Evolutionary conservation across 306 rosid species (phyloP), one percentile per base, ranked within the genome.

Genomic region (Potentilla sterilis): DNA sequence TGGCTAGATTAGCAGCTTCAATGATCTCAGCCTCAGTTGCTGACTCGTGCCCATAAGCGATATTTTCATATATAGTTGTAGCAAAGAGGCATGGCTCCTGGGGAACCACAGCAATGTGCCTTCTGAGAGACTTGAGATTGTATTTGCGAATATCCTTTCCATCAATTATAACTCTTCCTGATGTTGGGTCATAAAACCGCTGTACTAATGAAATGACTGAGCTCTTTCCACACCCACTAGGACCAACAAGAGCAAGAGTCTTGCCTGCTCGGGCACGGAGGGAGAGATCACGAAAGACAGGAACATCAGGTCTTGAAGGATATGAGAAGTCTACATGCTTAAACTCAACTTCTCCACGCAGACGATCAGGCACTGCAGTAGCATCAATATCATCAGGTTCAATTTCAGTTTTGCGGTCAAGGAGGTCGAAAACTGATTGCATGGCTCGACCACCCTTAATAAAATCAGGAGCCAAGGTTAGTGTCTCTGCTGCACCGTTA

Each of bases 171-270:
- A 95, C 85, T 54, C 97, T 75, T 19, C 99, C 99, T 4, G 99
- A 92, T 15, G 97, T 75, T 52, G 99, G 97, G 81, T 95, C 99
- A 47, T 95, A 95, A 82, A 95, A 95, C 59, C 99, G 75, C 49
- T 90, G 99, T 79, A 92, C 66, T 74, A 95, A 84, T 37, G 97
- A 80, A 80, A 95, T 85, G 63, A 95, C 92, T 38, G 99, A 95
- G 85, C 99, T 95, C 88, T 95, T 95, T 19, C 99, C 99, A 71
- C 97, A 95, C 47, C 99, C 99, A 69, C 99, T 95, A 61, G 99
- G 96, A 69, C 99, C 99, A 61, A 95, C 99, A 72, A 95, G 97
- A 21, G 99, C 99, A 73, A 95, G 97, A 81, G 91, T 87, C 84
- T 95, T 95, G n/a, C 97, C 96, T 8, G 97, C 97, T 62, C 96